A percentile compares a stretch with the other conserved stretches of the same genome.
Evolutionary conservation across 2,329 filamentous ascomycete genomes (phyloP).

Genomic region (Colletotrichum sp.): DNA sequence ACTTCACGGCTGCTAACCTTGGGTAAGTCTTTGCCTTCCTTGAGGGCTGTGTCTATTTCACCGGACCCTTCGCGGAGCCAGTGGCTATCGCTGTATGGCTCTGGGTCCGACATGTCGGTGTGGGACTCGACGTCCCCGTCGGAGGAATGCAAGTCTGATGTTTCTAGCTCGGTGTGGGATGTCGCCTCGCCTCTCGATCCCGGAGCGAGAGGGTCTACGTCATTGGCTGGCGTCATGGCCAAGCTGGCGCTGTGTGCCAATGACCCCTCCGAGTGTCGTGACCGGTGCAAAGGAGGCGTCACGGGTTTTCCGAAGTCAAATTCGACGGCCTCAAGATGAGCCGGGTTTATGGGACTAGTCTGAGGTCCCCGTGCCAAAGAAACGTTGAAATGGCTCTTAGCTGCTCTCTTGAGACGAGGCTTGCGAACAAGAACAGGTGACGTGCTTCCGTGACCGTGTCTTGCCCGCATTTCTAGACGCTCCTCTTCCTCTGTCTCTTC

Average conservation of each 20-base stretch:
- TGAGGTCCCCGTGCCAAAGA: constrained; percentile 26
- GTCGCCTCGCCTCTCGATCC: constrained; percentile 6
- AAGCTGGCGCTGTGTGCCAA: not conserved
- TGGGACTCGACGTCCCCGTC: constrained; percentile 21
- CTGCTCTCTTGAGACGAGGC: constrained; percentile 45
- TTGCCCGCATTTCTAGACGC: constrained; percentile 44
- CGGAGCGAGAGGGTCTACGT: not conserved
- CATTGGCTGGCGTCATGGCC: constrained; percentile 3
- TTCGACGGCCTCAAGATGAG: constrained; percentile 28
- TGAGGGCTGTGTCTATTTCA: not conserved
- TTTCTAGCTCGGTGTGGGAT: constrained; percentile 20
- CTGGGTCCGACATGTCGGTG: constrained; percentile 19
- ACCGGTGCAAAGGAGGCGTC: constrained; percentile 9
- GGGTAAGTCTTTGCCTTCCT: not conserved
- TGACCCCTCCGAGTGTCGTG: constrained; percentile 9
- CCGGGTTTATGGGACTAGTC: constrained; percentile 27
- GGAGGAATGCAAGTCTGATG: constrained; percentile 22
- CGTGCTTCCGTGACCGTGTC: constrained; percentile 29
- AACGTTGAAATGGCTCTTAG: constrained; percentile 39
- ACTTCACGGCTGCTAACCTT: constrained; percentile 10
- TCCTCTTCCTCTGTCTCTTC: constrained; percentile 51
- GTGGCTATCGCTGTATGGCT: constrained; percentile 13
- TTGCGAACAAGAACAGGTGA: constrained; percentile 35
- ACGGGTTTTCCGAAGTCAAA: constrained; percentile 19
- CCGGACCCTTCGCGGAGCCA: constrained; percentile 2